These are phyloP conservation scores for Endoconidiophora laricicola DNA, from an alignment of 2,329 filamentous ascomycete genomes.

Conservation along the genomic window DNA sequence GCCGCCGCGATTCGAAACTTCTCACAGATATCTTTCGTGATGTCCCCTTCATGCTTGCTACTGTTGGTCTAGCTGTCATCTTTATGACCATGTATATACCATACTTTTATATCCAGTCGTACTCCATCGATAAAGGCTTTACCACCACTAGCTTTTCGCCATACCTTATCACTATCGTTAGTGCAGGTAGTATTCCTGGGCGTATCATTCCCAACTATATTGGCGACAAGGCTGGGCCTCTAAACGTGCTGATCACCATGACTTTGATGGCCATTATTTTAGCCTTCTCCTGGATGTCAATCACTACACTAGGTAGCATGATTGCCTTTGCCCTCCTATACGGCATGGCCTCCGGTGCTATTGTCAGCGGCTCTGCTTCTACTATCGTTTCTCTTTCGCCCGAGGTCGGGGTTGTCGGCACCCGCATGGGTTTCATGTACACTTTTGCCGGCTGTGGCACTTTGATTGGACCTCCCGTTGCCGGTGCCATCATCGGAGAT, in stretches of 20 bases:
- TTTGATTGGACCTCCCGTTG: conserved; percentile 27
- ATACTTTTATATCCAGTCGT: conserved; percentile 31
- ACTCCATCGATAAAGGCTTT: conserved; percentile 25
- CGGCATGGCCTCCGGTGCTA: conserved; percentile 29
- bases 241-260: conserved; percentile 24
- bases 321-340: conserved; percentile 28
- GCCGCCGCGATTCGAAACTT: conserved; percentile 8
- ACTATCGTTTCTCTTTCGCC: conserved; percentile 26
- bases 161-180: conserved; percentile 29
- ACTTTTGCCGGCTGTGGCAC: conserved; percentile 29
- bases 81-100: conserved; percentile 32
- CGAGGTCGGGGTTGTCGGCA: conserved; percentile 25
- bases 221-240: conserved; percentile 26
- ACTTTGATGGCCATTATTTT: conserved; percentile 28
- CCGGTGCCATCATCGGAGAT: conserved; percentile 23
- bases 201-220: conserved; percentile 28
- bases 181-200: conserved; percentile 29
- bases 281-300: conserved; percentile 31
- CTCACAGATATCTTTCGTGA: conserved; percentile 19
- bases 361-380: conserved; percentile 27
- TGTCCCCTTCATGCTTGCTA: conserved; percentile 22
- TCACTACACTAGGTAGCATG: conserved; percentile 21
- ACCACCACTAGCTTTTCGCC: conserved; percentile 21
- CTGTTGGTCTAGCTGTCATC: conserved; percentile 22
- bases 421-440: conserved; percentile 25